A percentile compares a stretch with the other conserved stretches of the same genome.
phyloP scores from a whole-genome alignment of 768 basidiomycete genomes.

The Cystobasidium ongulense region DNA sequence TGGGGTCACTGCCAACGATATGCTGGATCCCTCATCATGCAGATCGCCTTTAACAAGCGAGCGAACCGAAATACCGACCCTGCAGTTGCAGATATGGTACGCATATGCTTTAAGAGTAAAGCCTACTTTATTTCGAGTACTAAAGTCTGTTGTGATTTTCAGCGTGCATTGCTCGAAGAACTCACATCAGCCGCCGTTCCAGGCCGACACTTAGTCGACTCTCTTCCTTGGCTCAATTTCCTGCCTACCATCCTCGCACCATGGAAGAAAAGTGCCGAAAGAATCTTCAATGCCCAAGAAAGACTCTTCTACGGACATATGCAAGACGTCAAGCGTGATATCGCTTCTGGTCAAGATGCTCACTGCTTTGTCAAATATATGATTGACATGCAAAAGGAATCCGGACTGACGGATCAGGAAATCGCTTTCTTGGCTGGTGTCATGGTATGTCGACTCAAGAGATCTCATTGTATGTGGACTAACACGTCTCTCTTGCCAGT shows the following conservation, averaged over 20 bases:
- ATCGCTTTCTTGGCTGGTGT: constrained; percentile 40
- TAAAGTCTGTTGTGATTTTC: background rate
- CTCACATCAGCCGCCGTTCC: constrained; percentile 40
- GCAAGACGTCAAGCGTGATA: constrained; percentile 24
- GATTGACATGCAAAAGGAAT: constrained; percentile 34
- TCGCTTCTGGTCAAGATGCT: constrained; percentile 26
- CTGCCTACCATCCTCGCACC: constrained; percentile 36
- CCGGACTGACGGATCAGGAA: constrained; percentile 36
- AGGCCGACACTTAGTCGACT: constrained; percentile 39
- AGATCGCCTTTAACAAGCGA: constrained; percentile 40
- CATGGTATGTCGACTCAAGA: constrained; percentile 17
- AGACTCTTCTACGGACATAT: constrained; percentile 37
- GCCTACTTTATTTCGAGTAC: too few species aligned
- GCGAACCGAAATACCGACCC: constrained; percentile 34
- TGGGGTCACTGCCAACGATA: constrained; percentile 40
- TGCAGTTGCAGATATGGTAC: constrained; percentile 36
- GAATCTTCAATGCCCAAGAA: constrained; percentile 34
- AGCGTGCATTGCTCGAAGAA: constrained; percentile 34
- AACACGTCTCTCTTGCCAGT: background rate
- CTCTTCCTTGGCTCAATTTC: constrained; percentile 38
- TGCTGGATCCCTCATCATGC: constrained; percentile 39
- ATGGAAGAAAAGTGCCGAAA: constrained; percentile 38
- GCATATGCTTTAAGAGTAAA: background rate
- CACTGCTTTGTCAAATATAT: constrained; percentile 37
- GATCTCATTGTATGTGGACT: background rate